Percentiles rank a stretch among this genome's conserved stretches.
These are phyloP conservation scores for Mallotus nudiflorus DNA, from an alignment of 345 rosid genomes.

Conservation along the genomic window DNA sequence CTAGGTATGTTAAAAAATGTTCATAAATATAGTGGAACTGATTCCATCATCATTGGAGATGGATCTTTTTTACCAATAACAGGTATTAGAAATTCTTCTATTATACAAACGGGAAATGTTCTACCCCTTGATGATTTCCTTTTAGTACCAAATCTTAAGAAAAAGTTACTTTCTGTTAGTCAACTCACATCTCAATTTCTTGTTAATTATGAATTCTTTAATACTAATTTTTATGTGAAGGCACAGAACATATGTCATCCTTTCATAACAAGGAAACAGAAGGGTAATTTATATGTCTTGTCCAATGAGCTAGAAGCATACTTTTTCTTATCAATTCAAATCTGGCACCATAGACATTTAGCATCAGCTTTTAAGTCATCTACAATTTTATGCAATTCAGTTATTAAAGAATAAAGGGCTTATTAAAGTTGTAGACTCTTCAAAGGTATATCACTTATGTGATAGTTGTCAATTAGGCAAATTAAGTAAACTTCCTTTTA, in stretches of 20 bases:
- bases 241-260: conserved; percentile 1
- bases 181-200: too few species aligned
- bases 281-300: neutral
- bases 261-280: neutral
- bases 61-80: neutral
- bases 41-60: too few species aligned
- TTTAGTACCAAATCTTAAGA: neutral
- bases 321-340: neutral
- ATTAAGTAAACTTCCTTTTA: too few species aligned
- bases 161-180: neutral
- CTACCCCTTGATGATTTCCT: conserved; percentile 7
- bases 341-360: too few species aligned
- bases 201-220: conserved; percentile 13
- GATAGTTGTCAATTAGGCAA: too few species aligned
- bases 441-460: too few species aligned
- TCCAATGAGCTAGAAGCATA: neutral
- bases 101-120: neutral
- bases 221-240: conserved; percentile 19
- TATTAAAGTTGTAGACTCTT: too few species aligned
- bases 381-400: neutral
- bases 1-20: neutral
- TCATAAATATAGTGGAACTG: neutral
- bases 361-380: conserved; percentile 13
- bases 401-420: too few species aligned
- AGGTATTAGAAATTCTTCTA: neutral